phyloP scores from a whole-genome alignment of 2,329 filamentous ascomycete genomes.

The Pezizomycotina sp. region DNA sequence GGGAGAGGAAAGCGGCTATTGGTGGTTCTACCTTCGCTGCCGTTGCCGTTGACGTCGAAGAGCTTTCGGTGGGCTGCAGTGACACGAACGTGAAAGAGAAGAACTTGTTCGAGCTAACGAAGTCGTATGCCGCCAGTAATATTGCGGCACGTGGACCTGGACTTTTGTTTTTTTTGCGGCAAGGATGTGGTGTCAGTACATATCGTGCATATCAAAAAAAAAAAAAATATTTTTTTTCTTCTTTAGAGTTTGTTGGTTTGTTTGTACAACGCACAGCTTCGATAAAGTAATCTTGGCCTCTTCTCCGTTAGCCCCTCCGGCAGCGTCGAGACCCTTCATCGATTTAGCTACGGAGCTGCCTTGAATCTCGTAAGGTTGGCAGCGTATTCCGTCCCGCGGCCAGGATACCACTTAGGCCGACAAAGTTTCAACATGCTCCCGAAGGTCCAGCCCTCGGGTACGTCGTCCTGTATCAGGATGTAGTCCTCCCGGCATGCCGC shows the following conservation, averaged over 20 bases:
- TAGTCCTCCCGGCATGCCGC: conserved; percentile 54
- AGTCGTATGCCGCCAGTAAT: conserved; percentile 78
- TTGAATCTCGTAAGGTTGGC: too few relatives aligned
- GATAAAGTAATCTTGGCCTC: conserved; percentile 39
- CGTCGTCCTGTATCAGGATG: conserved; percentile 71
- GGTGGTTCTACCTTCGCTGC: conserved; percentile 41
- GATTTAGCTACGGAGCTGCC: too few relatives aligned
- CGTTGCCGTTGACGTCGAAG: too few relatives aligned
- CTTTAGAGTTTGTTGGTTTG: too few relatives aligned
- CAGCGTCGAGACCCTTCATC: too few relatives aligned
- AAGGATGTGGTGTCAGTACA: background rate
- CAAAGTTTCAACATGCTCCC: conserved; percentile 68
- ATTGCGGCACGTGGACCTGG: conserved; percentile 65
- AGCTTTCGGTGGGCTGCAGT: conserved; percentile 6
- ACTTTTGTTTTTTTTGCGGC: conserved; percentile 32
- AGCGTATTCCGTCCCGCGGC: conserved; percentile 34
- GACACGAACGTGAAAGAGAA: conserved; percentile 64
- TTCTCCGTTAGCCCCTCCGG: conserved; percentile 13
- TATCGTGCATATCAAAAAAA: conserved; percentile 27
- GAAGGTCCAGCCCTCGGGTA: conserved; percentile 77
- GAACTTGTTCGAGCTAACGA: conserved; percentile 82
- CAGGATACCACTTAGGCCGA: conserved; percentile 33
- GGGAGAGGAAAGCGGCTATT: conserved; percentile 65
- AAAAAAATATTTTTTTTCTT: too few relatives aligned
- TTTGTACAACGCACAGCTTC: too few relatives aligned